Evolutionary conservation across 2,329 filamentous ascomycete genomes (phyloP), one percentile per base, ranked within the genome.

Genomic region (Drechmeria coniospora): DNA sequence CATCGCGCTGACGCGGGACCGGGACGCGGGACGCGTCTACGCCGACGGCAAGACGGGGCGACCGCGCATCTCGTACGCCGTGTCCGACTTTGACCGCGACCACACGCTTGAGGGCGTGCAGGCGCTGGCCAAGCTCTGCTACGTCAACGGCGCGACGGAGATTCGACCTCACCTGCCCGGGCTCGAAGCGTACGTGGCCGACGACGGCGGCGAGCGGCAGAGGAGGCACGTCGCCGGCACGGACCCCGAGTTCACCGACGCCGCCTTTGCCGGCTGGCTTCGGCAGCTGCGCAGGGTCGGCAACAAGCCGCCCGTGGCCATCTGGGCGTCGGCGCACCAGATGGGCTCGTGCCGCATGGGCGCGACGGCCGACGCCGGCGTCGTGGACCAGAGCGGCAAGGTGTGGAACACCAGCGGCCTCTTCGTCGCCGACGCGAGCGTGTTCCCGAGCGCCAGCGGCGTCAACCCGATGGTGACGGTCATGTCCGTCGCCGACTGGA

Each of bases 401-500:
- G 69, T 82, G 6, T 86, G 77, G 75, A 77, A 68, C 1, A 62
- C 59, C 0, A 54, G 72, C 40, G 67, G 65, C 1, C 43, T 86
- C 40, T 82, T 72, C 44, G 69, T 86, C 12, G 70, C 74, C 8
- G 80, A 87, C 49, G 71, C 77, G 24, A 82, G 75, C 46, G 73
- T 82, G 8, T 79, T 86, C 35, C 80, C 78, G 1, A 76, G 68
- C 31, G 78, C 79, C 8, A 81, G 72, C 45, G 80, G 80, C 1
- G 79, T 84, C 17, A 86, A 86, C 47, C 80, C 80, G 9, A 86
- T 87, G 80, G 59, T 84, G 23, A 83, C 79, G 9, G 65, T 60
- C 32, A 82, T 86, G 79, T 69, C 70, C 1, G 65, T 79, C 41
- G 61, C 71, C 26, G 70, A 79, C 43, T 68, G 67, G 53, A 74